These are phyloP conservation scores for Cryptosporidium parvum DNA, from an alignment of 169 alveolate genomes.

Conservation along the genomic window DNA sequence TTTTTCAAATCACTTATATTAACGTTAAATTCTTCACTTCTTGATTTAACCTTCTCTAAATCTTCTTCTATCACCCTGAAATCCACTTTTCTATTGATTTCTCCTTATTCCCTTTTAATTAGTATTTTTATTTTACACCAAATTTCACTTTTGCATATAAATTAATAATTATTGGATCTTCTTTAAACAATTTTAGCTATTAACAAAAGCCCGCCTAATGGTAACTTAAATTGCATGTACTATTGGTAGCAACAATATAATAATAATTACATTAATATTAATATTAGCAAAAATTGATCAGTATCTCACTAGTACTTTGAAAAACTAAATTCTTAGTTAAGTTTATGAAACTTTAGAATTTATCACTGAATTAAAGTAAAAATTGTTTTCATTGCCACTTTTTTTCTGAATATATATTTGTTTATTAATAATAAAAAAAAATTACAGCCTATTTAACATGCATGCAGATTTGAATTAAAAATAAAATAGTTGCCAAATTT, in stretches of 20 bases:
- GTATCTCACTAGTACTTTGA: background rate
- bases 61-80: background rate
- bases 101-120: background rate
- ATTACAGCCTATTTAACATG: background rate
- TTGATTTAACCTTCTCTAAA: background rate
- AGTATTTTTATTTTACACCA: background rate
- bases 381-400: background rate
- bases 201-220: background rate
- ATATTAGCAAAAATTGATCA: no score
- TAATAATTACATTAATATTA: no score
- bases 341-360: background rate
- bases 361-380: background rate
- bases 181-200: background rate
- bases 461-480: conserved; percentile 10
- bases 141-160: background rate
- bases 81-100: background rate
- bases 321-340: no score
- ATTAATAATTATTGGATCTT: conserved; percentile 7
- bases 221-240: background rate
- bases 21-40: background rate
- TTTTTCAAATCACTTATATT: background rate
- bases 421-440: no score
- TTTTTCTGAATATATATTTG: no score
- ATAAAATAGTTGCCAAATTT: background rate
- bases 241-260: background rate